These are phyloP conservation scores for Exophiala phaeomuriformis DNA, from an alignment of 2,329 filamentous ascomycete genomes.

Conservation along the genomic window DNA sequence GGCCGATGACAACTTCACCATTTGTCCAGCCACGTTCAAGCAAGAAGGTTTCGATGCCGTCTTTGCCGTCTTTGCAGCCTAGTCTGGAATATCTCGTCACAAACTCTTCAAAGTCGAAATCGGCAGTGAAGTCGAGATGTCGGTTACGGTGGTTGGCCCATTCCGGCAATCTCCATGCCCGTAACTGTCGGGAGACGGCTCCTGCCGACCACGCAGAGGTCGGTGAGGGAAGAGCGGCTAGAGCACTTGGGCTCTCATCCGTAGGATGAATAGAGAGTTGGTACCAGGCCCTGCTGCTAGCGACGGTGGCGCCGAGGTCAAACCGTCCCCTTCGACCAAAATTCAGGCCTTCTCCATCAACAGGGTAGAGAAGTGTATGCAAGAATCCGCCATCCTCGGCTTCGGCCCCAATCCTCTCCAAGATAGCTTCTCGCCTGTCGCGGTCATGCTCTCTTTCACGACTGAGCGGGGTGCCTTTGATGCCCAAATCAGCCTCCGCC, in stretches of 20 bases:
- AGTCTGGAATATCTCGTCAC: conserved; percentile 70
- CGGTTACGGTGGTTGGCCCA: conserved; percentile 94
- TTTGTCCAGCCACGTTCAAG: conserved; percentile 97
- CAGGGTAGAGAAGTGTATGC: conserved; percentile 71
- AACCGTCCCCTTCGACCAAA: conserved; percentile 72
- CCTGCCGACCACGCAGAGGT: conserved; percentile 91
- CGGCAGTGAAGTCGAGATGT: conserved; percentile 87
- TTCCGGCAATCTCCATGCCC: conserved; percentile 86
- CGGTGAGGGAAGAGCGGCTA: conserved; percentile 64
- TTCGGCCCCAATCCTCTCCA: conserved; percentile 81
- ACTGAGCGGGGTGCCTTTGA: conserved; percentile 58
- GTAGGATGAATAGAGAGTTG: conserved; percentile 87
- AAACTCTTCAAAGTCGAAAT: conserved; percentile 94
- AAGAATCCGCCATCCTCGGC: conserved; percentile 77
- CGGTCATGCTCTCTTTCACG: conserved; percentile 69
- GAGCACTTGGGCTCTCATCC: conserved; percentile 68
- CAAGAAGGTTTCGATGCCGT: conserved; percentile 90
- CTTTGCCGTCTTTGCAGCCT: conserved; percentile 80
- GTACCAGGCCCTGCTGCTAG: conserved; percentile 88
- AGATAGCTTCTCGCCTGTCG: conserved; percentile 71
- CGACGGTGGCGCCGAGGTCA: conserved; percentile 65
- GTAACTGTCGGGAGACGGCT: conserved; percentile 82
- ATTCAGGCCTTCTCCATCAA: conserved; percentile 68
- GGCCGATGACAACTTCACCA: conserved; percentile 84
- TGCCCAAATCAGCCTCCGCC: conserved; percentile 70